These are phyloP conservation scores for Blastobotrys proliferans DNA, from an alignment of 1,139 yeast genomes.

Conservation along the genomic window DNA sequence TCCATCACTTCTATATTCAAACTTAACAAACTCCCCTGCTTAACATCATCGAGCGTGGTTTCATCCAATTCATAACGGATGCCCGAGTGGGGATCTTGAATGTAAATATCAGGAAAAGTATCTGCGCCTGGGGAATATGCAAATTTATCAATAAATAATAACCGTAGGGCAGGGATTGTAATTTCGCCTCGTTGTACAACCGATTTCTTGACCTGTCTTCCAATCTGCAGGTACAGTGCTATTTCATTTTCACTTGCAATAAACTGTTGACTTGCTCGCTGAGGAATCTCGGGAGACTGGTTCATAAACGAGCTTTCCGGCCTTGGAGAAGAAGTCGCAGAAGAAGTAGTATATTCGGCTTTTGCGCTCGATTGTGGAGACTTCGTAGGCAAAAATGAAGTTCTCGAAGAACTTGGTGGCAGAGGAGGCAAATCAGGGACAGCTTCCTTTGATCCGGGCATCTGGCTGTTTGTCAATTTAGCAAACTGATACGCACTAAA, in stretches of 20 bases:
- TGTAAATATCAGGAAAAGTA: conserved; percentile 76
- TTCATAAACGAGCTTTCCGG: conserved; percentile 10
- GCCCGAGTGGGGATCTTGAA: conserved; percentile 57
- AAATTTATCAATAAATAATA: conserved; percentile 80
- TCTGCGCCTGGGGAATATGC: conserved; percentile 71
- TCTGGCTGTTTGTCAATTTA: conserved; percentile 51
- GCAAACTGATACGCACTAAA: conserved; percentile 93
- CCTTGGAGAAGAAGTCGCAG: conserved; percentile 12
- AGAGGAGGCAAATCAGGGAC: conserved; percentile 30
- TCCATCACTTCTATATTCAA: conserved; percentile 43
- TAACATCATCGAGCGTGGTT: conserved; percentile 52
- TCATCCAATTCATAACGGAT: conserved; percentile 83
- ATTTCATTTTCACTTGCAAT: not conserved
- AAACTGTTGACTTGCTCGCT: conserved; percentile 5
- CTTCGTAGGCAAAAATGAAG: conserved; percentile 25
- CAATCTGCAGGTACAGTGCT: conserved; percentile 51
- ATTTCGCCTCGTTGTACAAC: conserved; percentile 45
- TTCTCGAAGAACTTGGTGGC: conserved; percentile 22
- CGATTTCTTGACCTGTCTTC: conserved; percentile 61
- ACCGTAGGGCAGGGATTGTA: conserved; percentile 60
- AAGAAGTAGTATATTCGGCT: conserved; percentile 28
- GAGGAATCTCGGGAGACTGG: conserved; percentile 10
- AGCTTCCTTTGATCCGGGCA: conserved; percentile 21
- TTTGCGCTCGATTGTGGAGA: conserved; percentile 24
- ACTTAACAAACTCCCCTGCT: conserved; percentile 56